These are phyloP conservation scores for Scenedesmus sp. DNA, from an alignment of 163 green algal species.

Conservation along the genomic window DNA sequence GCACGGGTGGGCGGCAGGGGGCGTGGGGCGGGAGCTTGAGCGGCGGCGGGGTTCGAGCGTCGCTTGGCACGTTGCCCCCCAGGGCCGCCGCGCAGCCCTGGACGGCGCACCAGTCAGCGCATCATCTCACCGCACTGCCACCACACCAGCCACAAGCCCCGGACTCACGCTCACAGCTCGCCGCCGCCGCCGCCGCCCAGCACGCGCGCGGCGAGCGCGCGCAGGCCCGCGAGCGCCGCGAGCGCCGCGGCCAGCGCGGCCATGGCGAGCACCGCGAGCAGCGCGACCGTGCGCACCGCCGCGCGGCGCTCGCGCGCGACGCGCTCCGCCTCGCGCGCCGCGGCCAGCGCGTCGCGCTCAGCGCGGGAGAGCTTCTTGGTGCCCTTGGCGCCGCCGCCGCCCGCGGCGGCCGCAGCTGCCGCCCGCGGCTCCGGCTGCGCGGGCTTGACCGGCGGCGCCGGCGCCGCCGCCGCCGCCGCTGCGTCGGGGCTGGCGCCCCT, in stretches of 20 bases:
- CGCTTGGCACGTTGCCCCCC: too few species aligned
- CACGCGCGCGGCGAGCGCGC: neutral
- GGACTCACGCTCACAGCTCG: too few species aligned
- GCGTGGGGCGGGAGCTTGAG: too few species aligned
- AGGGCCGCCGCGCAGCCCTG: too few species aligned
- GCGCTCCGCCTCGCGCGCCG: conserved; percentile 46
- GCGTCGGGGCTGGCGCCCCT: neutral
- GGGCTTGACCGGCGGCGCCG: neutral
- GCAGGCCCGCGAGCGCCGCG: neutral
- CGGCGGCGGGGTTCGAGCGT: too few species aligned
- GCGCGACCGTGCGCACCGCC: conserved; percentile 6
- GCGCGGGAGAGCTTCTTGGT: conserved; percentile 43
- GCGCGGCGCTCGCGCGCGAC: conserved; percentile 29
- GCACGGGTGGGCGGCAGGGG: too few species aligned
- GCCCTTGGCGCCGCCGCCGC: neutral
- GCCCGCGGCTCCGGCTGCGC: conserved; percentile 22
- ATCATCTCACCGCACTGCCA: too few species aligned
- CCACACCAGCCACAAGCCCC: too few species aligned
- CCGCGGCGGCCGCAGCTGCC: conserved; percentile 13
- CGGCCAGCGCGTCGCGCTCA: conserved; percentile 53
- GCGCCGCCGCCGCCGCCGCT: neutral
- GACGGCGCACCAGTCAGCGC: too few species aligned
- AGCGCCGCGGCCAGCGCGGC: conserved; percentile 28
- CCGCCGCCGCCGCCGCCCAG: neutral
- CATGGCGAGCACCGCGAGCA: neutral